A percentile compares a stretch with the other conserved stretches of the same genome.
Evolutionary conservation across 2,329 filamentous ascomycete genomes (phyloP).

Genomic region (Alternaria angustiovoidea): DNA sequence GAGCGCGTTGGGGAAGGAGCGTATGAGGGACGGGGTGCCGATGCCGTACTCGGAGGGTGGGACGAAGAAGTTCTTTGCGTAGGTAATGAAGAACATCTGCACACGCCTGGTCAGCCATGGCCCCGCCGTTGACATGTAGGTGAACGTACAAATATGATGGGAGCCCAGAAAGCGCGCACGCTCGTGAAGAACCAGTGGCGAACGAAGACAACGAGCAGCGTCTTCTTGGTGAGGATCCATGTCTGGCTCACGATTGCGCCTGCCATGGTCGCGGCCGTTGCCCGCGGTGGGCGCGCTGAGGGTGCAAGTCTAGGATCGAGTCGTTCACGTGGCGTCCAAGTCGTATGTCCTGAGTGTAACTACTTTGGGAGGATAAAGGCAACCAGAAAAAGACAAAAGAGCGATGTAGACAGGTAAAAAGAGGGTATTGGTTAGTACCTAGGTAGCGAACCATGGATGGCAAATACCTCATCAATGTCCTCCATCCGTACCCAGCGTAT

Average conservation of each 20-base stretch:
- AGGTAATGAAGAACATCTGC: constrained; percentile 62
- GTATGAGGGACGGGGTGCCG: constrained; percentile 67
- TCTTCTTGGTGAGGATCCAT: constrained; percentile 66
- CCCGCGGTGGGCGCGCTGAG: constrained; percentile 24
- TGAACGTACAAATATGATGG: constrained; percentile 59
- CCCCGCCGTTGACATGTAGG: not conserved
- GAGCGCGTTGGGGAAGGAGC: constrained; percentile 71
- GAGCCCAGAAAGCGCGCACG: constrained; percentile 64
- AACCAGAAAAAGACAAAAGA: constrained; percentile 5
- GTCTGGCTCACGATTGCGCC: constrained; percentile 58
- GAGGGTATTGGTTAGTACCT: not conserved
- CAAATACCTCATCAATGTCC: constrained; percentile 16
- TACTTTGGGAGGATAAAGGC: not conserved
- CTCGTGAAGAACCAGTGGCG: constrained; percentile 64
- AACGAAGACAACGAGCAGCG: constrained; percentile 62
- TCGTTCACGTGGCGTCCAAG: not conserved
- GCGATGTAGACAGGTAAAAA: not conserved
- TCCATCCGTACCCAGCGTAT: constrained; percentile 17
- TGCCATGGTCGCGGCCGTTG: constrained; percentile 29
- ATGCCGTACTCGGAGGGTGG: constrained; percentile 80
- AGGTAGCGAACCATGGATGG: constrained; percentile 7
- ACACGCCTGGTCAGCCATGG: constrained; percentile 17
- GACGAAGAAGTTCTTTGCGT: constrained; percentile 83
- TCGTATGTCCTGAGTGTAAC: constrained; percentile 1
- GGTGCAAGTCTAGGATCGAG: not conserved